These are phyloP conservation scores for Fusarium lyarnte DNA, from an alignment of 2,329 filamentous ascomycete species.

Conservation along the genomic window DNA sequence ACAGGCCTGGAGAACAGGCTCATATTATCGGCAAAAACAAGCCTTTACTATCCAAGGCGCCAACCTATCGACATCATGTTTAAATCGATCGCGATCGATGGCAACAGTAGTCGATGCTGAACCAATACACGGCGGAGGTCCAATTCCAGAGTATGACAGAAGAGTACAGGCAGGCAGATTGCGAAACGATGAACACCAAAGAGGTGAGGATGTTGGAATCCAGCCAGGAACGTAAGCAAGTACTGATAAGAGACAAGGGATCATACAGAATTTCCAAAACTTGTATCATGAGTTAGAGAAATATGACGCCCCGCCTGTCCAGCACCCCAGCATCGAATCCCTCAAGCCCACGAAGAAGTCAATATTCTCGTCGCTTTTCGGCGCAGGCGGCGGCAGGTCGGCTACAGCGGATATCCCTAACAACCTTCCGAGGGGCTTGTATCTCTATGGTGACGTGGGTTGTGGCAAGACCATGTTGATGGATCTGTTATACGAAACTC, in stretches of 20 bases:
- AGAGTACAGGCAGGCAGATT: slow-evolving; percentile 79
- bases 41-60: not conserved
- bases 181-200: slow-evolving; percentile 89
- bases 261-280: slow-evolving; percentile 89
- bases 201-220: slow-evolving; percentile 63
- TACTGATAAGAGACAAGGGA: slow-evolving; percentile 62
- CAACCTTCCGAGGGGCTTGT: slow-evolving; percentile 86
- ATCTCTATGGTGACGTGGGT: slow-evolving; percentile 96
- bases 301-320: slow-evolving; percentile 78
- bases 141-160: slow-evolving; percentile 87
- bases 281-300: slow-evolving; percentile 82
- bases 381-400: slow-evolving; percentile 53
- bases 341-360: slow-evolving; percentile 65
- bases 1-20: slow-evolving; percentile 5
- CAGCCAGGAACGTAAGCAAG: not conserved
- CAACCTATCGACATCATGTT: slow-evolving; percentile 13
- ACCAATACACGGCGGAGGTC: slow-evolving; percentile 63
- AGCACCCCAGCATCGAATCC: slow-evolving; percentile 80
- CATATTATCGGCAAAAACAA: slow-evolving; percentile 4
- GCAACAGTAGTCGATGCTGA: slow-evolving; percentile 43
- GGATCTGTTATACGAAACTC: slow-evolving; percentile 96
- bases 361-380: slow-evolving; percentile 70
- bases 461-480: slow-evolving; percentile 99
- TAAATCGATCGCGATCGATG: slow-evolving; percentile 37
- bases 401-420: slow-evolving; percentile 67